Evolutionary conservation across 1,284 basidiomycete species (phyloP), one percentile per base, ranked within the genome.

Genomic region (Sphaerobolus stellatus): DNA sequence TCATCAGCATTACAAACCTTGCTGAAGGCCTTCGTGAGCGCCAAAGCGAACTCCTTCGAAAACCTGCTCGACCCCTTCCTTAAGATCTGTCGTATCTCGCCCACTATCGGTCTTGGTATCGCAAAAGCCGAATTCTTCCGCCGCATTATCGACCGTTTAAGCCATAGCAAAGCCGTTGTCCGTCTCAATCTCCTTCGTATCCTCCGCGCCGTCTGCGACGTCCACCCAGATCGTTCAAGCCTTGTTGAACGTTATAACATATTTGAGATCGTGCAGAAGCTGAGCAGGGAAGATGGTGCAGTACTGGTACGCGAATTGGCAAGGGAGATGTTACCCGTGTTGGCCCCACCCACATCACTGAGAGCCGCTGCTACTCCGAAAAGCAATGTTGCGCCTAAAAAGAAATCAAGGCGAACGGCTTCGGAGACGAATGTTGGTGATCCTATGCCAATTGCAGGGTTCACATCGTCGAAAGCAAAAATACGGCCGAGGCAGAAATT

Each of bases 41-140:
- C 92, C 22, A 94, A 95, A 67, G 86, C 91, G 18, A 91, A 91
- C 59, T 94, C 93, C 1, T 98, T 98, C 68, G 96, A 98, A 71
- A 94, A 93, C 62, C 77, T 98, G 20, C 80, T 99, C 5, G 96
- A 98, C 59, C 93, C 94, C 11, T 85, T 92, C 72, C 80, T 93
- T 64, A 94, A 97, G 76, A 88, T 98, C 52, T 86, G 88, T 56
- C 89, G 94, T 30, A 71, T 93, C 6, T 97, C 94, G 0, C 80
- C 80, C 1, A 71, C 77, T 2, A 71, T 98, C 29, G 86, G 92
- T 0, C 80, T 90, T 28, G 83, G 84, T 25, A 80, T 98, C 55
- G 84, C 92, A 28, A 89, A 89, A 48, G 80, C 91, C 2, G 76
- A 84, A 28, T 95, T 98, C 73, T 90, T 96, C 78, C 84, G 84